These are phyloP conservation scores for Quercus variabilis DNA, from an alignment of 306 rosid genomes.

Conservation along the genomic window DNA sequence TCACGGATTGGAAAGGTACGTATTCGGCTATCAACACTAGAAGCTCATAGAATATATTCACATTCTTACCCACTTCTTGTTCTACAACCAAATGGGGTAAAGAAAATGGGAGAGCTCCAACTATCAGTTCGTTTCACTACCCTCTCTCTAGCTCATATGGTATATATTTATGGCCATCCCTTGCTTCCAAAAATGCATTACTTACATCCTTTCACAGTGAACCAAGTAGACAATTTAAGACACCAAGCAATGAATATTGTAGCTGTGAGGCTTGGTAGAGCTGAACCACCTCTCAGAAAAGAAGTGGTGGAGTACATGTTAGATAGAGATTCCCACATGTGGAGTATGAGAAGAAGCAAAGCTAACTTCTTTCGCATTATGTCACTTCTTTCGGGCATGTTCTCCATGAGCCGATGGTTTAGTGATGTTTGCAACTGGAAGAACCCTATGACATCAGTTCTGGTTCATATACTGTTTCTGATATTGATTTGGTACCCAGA, in stretches of 20 bases:
- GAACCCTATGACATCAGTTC: constrained; percentile 68
- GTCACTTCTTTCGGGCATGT: constrained; percentile 66
- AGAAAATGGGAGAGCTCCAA: constrained; percentile 94
- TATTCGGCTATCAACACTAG: constrained; percentile 80
- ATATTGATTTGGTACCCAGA: constrained; percentile 85
- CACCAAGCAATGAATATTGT: constrained; percentile 93
- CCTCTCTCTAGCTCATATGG: constrained; percentile 68
- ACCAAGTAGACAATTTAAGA: constrained; percentile 77
- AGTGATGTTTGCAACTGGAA: constrained; percentile 81
- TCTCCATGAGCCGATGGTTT: constrained; percentile 68
- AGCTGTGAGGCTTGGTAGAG: constrained; percentile 70
- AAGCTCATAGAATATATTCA: constrained; percentile 71
- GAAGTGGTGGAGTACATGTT: constrained; percentile 95
- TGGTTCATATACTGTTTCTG: constrained; percentile 72
- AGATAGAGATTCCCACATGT: constrained; percentile 85
- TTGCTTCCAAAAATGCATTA: constrained; percentile 96
- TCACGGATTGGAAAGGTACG: constrained; percentile 86
- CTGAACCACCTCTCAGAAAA: constrained; percentile 88
- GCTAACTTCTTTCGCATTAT: constrained; percentile 89
- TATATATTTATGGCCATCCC: constrained; percentile 77
- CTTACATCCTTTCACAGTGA: constrained; percentile 79
- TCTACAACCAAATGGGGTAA: constrained; percentile 77
- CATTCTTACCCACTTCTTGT: constrained; percentile 79
- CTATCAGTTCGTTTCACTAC: constrained; percentile 84
- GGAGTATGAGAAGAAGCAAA: constrained; percentile 99